These are phyloP conservation scores for Spathaspora sp. DNA, from an alignment of 1,139 yeast species.

Conservation along the genomic window DNA sequence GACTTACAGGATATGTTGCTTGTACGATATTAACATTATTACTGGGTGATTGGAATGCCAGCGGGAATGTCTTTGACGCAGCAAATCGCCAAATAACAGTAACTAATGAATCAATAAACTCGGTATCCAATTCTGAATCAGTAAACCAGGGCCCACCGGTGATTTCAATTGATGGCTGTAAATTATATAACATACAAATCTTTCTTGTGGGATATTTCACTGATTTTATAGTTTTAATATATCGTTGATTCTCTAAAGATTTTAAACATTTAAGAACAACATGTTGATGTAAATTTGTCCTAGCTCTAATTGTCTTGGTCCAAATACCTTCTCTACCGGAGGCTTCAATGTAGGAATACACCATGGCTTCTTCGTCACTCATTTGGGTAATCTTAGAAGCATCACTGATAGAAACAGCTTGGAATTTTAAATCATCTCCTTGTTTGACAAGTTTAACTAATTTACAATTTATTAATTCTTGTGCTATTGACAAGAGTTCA, in stretches of 20 bases:
- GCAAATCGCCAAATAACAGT: slow-evolving; percentile 88
- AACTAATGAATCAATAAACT: slow-evolving; percentile 80
- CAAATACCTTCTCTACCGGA: slow-evolving; percentile 95
- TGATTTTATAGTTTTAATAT: slow-evolving; percentile 85
- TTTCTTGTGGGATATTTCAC: slow-evolving; percentile 97
- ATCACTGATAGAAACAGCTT: slow-evolving; percentile 65
- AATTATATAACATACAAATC: slow-evolving; percentile 88
- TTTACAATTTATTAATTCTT: slow-evolving; percentile 63
- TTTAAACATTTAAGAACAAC: slow-evolving; percentile 86
- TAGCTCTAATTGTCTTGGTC: slow-evolving; percentile 91
- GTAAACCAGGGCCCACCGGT: slow-evolving; percentile 99
- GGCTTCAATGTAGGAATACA: slow-evolving; percentile 87
- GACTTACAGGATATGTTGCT: slow-evolving; percentile 51
- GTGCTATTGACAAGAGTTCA: slow-evolving; percentile 60
- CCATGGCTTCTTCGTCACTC: slow-evolving; percentile 87
- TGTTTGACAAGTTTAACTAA: slow-evolving; percentile 66
- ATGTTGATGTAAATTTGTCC: slow-evolving; percentile 90
- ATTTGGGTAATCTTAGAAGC: slow-evolving; percentile 72
- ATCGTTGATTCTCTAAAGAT: slow-evolving; percentile 76
- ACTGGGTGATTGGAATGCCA: slow-evolving; percentile 51
- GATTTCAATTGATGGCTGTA: slow-evolving; percentile 92
- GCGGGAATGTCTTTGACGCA: slow-evolving; percentile 73
- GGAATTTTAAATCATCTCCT: slow-evolving; percentile 68
- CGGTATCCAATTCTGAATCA: slow-evolving; percentile 91
- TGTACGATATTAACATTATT: slow-evolving; percentile 26